Conservation (phyloP, 768 basidiomycete genomes). For the Mycena capillaripes region DNA sequence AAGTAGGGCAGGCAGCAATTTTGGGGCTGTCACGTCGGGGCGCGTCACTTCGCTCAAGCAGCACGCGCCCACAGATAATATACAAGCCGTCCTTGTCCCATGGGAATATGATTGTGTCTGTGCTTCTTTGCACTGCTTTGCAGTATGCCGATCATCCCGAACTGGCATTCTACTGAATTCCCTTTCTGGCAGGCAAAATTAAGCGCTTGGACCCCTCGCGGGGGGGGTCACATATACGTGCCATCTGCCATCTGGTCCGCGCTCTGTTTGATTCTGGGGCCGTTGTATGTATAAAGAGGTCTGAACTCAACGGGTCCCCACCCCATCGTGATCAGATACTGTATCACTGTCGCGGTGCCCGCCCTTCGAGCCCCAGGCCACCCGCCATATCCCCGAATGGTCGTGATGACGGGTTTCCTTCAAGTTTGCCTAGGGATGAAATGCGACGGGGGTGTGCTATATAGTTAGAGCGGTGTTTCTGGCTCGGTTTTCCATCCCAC, state of each 20-base stretch:
- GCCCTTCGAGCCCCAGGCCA: neutral
- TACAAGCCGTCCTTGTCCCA: too few relatives aligned
- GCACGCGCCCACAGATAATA: too few relatives aligned
- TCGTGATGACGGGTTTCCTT: conserved; percentile 3
- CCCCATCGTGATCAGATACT: neutral
- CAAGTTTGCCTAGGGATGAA: neutral
- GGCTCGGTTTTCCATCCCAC: neutral
- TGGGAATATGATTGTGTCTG: neutral
- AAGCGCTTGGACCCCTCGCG: conserved; percentile 10
- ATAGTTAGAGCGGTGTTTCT: neutral
- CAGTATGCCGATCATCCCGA: neutral
- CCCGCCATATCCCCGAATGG: neutral
- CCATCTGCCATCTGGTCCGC: too few relatives aligned
- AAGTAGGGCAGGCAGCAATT: too few relatives aligned
- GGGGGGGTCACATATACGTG: too few relatives aligned
- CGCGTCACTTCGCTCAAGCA: too few relatives aligned
- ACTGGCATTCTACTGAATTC: neutral
- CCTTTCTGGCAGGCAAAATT: conserved; percentile 11
- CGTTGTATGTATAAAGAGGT: neutral
- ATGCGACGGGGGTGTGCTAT: too few relatives aligned
- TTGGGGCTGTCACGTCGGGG: too few relatives aligned
- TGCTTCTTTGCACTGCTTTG: too few relatives aligned
- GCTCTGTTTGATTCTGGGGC: too few relatives aligned
- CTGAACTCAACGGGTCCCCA: too few relatives aligned
- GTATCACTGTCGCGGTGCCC: neutral